Evolutionary conservation across 2,329 filamentous ascomycete genomes (phyloP), one percentile per base, ranked within the genome.

Genomic region (Bipolaris gigantea): DNA sequence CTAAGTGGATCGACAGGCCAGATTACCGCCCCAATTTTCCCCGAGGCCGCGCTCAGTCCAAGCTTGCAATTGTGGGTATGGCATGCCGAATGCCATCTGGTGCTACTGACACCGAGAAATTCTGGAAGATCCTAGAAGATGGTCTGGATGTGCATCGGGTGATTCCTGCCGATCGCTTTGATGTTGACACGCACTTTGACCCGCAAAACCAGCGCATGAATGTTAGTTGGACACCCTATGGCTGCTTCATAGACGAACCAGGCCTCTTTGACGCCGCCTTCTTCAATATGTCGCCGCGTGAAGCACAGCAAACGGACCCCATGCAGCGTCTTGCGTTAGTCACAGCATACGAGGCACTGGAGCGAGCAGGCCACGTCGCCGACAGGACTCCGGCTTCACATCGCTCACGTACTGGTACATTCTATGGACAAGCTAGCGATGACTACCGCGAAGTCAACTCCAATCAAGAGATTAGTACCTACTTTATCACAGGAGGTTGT

Each of bases 41-140:
- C 15, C 30, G 30, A 33, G 30, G 30, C 30, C 13, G 10, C 2
- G 30, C 30, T 3, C 30, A 33, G 5, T 11, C 30, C 10, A 92
- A 91, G 73, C 84, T 96, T 57, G 91, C 91, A 50, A 92, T 96
- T 58, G 88, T 95, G 30, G 91, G 91, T 48, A 89, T 91, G 83
- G 84, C 89, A 38, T 89, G 89, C 45, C 83, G 89, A 46, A 91
- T 90, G 71, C 89, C 89, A 2, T 11, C 10, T 3, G 86, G 88
- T 62, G 87, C 89, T 44, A 86, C 85, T 13, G 88, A 82, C 65
- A 82, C 85, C 56, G 87, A 91, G 54, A 83, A 84, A 51, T 83
- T 92, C 30, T 92, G 89, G 89, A 85, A 90, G 55, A 78, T 92
- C 4, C 80, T 92, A 16, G 83, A 86, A 69, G 86, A 88, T 72